Conservation (phyloP, 1,284 basidiomycete species). For the Leccinum insigne region DNA sequence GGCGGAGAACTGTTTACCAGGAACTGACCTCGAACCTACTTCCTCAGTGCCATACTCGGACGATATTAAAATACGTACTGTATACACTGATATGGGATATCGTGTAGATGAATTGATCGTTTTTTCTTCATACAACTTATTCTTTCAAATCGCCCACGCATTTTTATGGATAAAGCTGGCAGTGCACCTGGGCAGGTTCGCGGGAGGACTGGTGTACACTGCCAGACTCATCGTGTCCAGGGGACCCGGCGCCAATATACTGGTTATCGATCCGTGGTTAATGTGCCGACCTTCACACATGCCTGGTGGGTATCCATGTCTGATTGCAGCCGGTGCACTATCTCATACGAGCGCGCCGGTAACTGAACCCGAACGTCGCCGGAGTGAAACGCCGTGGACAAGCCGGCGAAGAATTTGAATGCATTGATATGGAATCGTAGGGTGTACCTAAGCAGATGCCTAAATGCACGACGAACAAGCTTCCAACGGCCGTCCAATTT, state of each 20-base stretch:
- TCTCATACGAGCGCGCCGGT: not conserved
- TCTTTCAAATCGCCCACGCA: not conserved
- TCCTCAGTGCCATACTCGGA: not conserved
- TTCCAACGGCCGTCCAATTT: not conserved
- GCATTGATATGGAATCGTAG: conserved; percentile 7
- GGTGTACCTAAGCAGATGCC: not conserved
- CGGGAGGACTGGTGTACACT: not conserved
- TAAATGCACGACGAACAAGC: conserved; percentile 3
- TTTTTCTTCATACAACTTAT: not conserved
- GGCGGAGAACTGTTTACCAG: not conserved
- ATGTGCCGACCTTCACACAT: not conserved
- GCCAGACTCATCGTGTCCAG: not conserved
- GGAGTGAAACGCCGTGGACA: not conserved
- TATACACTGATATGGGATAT: not conserved
- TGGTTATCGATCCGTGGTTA: not conserved
- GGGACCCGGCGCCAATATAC: not conserved
- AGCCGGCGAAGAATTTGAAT: not conserved
- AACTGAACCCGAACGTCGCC: not conserved
- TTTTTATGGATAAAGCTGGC: not conserved
- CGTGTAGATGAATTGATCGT: not conserved
- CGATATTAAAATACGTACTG: not conserved
- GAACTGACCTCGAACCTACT: not conserved
- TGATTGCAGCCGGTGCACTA: not conserved
- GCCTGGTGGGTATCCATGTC: not conserved
- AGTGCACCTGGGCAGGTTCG: not conserved